Evolutionary conservation across 495 filamentous ascomycete genomes (phyloP).

Genomic region (Trichocladium antarcticum): DNA sequence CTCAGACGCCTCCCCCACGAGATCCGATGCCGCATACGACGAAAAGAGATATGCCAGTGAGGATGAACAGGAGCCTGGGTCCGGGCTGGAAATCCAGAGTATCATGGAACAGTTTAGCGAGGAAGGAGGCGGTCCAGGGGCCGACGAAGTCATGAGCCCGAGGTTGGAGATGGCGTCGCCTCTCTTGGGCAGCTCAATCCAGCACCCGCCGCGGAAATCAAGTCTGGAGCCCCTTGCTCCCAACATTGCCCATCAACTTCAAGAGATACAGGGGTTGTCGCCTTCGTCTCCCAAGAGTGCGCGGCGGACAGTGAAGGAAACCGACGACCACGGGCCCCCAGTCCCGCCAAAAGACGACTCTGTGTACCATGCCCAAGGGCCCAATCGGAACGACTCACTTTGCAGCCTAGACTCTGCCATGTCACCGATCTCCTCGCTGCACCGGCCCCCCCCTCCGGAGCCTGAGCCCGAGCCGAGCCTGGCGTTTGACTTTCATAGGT

Average conservation of each 20-base stretch:
- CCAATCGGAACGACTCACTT: conserved; percentile 28
- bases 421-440: conserved; percentile 45
- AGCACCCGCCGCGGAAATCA: conserved; percentile 72
- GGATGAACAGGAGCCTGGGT: conserved; percentile 52
- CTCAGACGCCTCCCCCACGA: conserved; percentile 43
- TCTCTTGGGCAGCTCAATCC: conserved; percentile 47
- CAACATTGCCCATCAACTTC: conserved; percentile 32
- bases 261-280: conserved; percentile 39
- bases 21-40: conserved; percentile 46
- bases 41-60: conserved; percentile 42
- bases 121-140: conserved; percentile 50
- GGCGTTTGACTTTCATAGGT: conserved; percentile 96
- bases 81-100: conserved; percentile 80
- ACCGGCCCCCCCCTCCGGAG: conserved; percentile 63
- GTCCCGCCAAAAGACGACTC: conserved; percentile 43
- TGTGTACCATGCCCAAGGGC: conserved; percentile 13
- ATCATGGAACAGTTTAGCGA: conserved; percentile 86
- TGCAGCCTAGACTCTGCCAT: conserved; percentile 30
- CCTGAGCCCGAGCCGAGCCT: conserved; percentile 84
- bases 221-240: conserved; percentile 63
- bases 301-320: conserved; percentile 29
- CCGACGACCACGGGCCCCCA: conserved; percentile 38
- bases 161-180: conserved; percentile 62
- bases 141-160: conserved; percentile 74
- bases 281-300: conserved; percentile 27